Conservation (phyloP, 805 yeast genomes). For the Pichia phayaonensis region DNA sequence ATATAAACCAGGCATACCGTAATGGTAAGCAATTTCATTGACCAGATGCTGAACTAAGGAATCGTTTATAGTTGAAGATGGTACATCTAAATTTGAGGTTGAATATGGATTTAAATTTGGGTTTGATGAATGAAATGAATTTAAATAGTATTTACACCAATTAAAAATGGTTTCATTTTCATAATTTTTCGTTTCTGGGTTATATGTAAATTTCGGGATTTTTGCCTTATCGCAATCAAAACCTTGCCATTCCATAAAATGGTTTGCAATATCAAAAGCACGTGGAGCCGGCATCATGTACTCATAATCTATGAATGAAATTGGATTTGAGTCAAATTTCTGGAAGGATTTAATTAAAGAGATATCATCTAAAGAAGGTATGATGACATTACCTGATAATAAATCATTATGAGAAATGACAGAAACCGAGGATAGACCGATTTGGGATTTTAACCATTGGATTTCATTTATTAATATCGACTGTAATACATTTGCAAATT, state of each 20-base stretch:
- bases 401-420: constrained; percentile 70
- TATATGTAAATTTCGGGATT: constrained; percentile 35
- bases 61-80: neutral
- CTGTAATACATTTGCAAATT: neutral
- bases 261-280: constrained; percentile 69
- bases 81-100: constrained; percentile 10
- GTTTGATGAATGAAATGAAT: constrained; percentile 7
- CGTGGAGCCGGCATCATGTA: constrained; percentile 67
- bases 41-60: constrained; percentile 36
- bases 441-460: constrained; percentile 40
- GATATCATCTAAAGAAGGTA: constrained; percentile 31
- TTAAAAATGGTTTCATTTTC: constrained; percentile 35
- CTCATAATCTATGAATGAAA: constrained; percentile 64
- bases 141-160: constrained; percentile 56
- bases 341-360: constrained; percentile 10
- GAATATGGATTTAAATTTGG: constrained; percentile 7
- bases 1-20: constrained; percentile 76
- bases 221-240: constrained; percentile 57
- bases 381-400: constrained; percentile 64
- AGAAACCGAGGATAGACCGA: constrained; percentile 39
- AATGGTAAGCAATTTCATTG: constrained; percentile 49
- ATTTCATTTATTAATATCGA: constrained; percentile 42
- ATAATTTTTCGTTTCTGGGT: constrained; percentile 28
- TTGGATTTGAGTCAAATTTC: constrained; percentile 27
- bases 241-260: constrained; percentile 78